A percentile compares a stretch with the other conserved stretches of the same genome.
Conservation (phyloP, 148 eudicot genomes). For the Amaranthus hypochondriacus region DNA sequence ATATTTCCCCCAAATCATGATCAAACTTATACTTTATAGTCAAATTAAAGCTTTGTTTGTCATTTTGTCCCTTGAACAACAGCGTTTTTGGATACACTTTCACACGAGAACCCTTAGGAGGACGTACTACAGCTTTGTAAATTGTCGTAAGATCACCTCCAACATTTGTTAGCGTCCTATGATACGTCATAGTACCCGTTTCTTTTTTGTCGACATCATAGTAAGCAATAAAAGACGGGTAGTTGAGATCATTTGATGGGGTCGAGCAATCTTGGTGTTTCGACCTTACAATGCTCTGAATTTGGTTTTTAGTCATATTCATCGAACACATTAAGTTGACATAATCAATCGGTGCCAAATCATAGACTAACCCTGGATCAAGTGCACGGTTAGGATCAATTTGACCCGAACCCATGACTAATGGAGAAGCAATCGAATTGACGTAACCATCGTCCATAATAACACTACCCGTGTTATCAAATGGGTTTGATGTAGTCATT, state of each 20-base stretch:
- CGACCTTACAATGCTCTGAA: constrained; percentile 21
- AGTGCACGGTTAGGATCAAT: constrained; percentile 37
- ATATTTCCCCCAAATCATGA: neutral
- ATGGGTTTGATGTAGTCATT: constrained; percentile 39
- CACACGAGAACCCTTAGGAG: constrained; percentile 21
- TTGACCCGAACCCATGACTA: constrained; percentile 41
- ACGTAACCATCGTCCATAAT: constrained; percentile 25
- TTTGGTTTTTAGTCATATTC: constrained; percentile 27
- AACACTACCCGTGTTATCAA: constrained; percentile 26
- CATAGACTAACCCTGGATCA: constrained; percentile 42
- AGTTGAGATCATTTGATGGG: constrained; percentile 33
- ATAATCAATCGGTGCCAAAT: constrained; percentile 28
- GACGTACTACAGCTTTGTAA: constrained; percentile 25
- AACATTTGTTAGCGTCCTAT: constrained; percentile 29
- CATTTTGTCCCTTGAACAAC: constrained; percentile 23
- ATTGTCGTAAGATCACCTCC: constrained; percentile 9
- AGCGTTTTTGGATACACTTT: constrained; percentile 22
- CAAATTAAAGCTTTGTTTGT: constrained; percentile 29
- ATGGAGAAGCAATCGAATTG: constrained; percentile 25
- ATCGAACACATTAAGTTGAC: constrained; percentile 31
- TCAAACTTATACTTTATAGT: constrained; percentile 21
- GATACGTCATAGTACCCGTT: constrained; percentile 20
- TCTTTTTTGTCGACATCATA: constrained; percentile 9
- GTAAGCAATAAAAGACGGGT: constrained; percentile 35
- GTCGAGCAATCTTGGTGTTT: constrained; percentile 20